Conservation (phyloP, 495 filamentous ascomycete genomes). For the Hyaloscypha finlandica region DNA sequence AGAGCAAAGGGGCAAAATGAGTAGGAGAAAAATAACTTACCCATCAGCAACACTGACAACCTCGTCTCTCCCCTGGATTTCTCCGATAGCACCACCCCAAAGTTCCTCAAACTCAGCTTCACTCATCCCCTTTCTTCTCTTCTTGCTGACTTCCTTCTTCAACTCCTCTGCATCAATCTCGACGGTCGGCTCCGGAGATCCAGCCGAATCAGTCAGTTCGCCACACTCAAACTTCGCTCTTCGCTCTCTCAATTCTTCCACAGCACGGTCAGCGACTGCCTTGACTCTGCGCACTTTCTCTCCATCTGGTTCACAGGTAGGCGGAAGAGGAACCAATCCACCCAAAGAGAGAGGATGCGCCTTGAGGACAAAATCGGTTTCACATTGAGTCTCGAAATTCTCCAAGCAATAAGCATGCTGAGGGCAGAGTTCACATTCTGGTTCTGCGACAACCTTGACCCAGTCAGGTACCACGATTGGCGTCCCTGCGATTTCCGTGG, state of each 20-base stretch:
- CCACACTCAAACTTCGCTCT: conserved; percentile 91
- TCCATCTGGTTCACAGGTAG: conserved; percentile 93
- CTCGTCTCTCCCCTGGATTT: conserved; percentile 81
- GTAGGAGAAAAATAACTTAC: conserved; percentile 59
- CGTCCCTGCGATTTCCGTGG: conserved; percentile 35
- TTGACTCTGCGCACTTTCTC: conserved; percentile 87
- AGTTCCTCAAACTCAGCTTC: conserved; percentile 91
- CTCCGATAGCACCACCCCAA: conserved; percentile 83
- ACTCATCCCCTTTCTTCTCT: conserved; percentile 75
- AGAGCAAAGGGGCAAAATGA: conserved; percentile 32
- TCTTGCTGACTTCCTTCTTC: conserved; percentile 70
- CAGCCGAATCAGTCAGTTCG: conserved; percentile 64
- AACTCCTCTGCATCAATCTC: conserved; percentile 75
- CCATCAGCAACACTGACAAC: conserved; percentile 66
- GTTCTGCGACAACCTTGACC: conserved; percentile 65
- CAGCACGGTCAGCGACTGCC: conserved; percentile 81
- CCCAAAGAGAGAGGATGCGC: conserved; percentile 81
- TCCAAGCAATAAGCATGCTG: conserved; percentile 86
- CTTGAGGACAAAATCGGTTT: conserved; percentile 82
- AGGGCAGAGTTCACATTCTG: conserved; percentile 89
- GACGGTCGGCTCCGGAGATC: conserved; percentile 56
- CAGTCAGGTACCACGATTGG: conserved; percentile 57
- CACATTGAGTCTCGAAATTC: conserved; percentile 74
- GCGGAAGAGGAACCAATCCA: conserved; percentile 80
- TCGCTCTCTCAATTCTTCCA: conserved; percentile 84